Base-by-base conservation (phyloP, 768 basidiomycete species). In the Sutorius australiensis region DNA sequence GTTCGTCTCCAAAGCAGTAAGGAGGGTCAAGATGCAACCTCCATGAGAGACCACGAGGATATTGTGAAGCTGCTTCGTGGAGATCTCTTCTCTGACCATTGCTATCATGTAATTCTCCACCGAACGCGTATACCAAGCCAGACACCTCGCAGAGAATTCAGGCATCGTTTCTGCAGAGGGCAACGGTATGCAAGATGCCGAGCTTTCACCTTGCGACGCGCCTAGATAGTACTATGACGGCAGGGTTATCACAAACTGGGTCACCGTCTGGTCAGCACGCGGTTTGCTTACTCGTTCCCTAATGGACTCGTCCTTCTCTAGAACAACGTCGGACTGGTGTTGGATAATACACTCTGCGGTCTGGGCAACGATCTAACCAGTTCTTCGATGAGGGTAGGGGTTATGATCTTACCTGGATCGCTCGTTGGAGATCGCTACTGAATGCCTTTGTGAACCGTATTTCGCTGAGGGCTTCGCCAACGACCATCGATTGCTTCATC, bases 341-440 rank as follows among this genome's bases (percentile, higher is more conserved):
- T 27, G 51, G 31, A 52, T 46, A 33, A 52, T 33, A 19, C 21
- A 50, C 6, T 36, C 44, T 39, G 51, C 46, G 21, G 47, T 39
- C 37, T 50, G 24, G n/a, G 13, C 9, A 24, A 14, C 1, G n/a
- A n/a, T n/a, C n/a, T n/a, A n/a, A n/a, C n/a, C n/a, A n/a, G 30
- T 27, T 9, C 9, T 39, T 49, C 21, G 6, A 16, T 38, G 11
- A 5, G 16, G 16, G 14, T 0, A 10, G 17, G n/a, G 31, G 12
- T 34, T n/a, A 13, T n/a, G 17, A n/a, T 24, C 34, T 68, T 63
- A 89, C 89, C 70, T 81, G 76, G 19, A 67, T 68, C 9, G 89
- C 89, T 49, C 89, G 73, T 32, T 58, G 67, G 45, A 92, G 75
- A 72, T 89, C 87, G 60, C 89, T 92, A 54, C 78, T 80, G 24